A percentile compares a stretch with the other conserved stretches of the same genome.
Evolutionary conservation across 352 stramenopile species (phyloP).

Genomic region (Pythium volutum): DNA sequence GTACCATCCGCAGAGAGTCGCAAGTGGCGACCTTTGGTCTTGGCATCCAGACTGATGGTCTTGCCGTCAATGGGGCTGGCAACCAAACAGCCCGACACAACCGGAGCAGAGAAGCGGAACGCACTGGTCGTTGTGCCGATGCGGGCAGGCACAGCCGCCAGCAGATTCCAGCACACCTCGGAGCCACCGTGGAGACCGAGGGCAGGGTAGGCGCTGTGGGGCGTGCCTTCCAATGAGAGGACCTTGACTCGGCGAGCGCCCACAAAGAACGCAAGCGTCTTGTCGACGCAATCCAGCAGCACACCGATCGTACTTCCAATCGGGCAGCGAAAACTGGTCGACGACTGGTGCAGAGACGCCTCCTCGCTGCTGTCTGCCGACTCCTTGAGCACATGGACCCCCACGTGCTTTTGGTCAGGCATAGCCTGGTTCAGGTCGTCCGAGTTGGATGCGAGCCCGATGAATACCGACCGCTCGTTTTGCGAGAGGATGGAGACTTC

Average conservation of each 20-base stretch:
- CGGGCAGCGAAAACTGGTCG: slow-evolving; percentile 36
- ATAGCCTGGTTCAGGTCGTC: slow-evolving; percentile 58
- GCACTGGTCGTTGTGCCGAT: slow-evolving; percentile 47
- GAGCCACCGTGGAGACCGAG: slow-evolving; percentile 47
- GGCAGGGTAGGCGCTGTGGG: slow-evolving; percentile 43
- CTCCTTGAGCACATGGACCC: slow-evolving; percentile 45
- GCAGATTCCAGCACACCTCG: slow-evolving; percentile 67
- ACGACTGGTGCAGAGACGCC: neutral
- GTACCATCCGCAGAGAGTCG: slow-evolving; percentile 47
- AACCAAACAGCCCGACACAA: slow-evolving; percentile 68
- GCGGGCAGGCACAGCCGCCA: slow-evolving; percentile 49
- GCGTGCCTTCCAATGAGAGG: slow-evolving; percentile 26
- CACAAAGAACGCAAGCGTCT: slow-evolving; percentile 62
- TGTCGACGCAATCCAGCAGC: slow-evolving; percentile 60
- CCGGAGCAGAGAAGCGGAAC: slow-evolving; percentile 52
- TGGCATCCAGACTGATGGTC: slow-evolving; percentile 61
- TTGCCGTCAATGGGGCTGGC: slow-evolving; percentile 53
- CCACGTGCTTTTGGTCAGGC: slow-evolving; percentile 2
- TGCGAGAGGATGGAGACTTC: slow-evolving; percentile 57
- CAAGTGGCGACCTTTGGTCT: slow-evolving; percentile 48
- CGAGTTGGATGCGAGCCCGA: slow-evolving; percentile 52
- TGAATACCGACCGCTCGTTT: slow-evolving; percentile 59
- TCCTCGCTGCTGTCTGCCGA: neutral
- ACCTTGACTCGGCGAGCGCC: slow-evolving; percentile 33
- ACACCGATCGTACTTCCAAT: slow-evolving; percentile 41